phyloP scores from a whole-genome alignment of 2,329 filamentous ascomycete genomes.

The Botrytis tulipae region DNA sequence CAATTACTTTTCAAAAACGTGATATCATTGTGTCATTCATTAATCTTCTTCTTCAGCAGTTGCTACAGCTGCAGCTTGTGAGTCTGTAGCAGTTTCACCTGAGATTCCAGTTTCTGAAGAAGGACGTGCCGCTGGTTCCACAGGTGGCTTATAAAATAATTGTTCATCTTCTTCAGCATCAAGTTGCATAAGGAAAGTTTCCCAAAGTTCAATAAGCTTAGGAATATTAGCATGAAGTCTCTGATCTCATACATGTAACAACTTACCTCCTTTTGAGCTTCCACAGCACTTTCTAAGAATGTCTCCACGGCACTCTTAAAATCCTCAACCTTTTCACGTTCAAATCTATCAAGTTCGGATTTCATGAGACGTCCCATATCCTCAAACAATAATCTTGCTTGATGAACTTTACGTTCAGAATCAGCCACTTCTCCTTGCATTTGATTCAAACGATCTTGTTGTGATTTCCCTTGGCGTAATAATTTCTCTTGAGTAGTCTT shows the following conservation, averaged over 20 bases:
- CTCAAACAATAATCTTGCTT: conserved; percentile 85
- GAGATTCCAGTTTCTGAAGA: conserved; percentile 46
- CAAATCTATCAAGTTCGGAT: conserved; percentile 86
- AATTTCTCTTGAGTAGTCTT: conserved; percentile 89
- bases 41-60: conserved; percentile 34
- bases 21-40: conserved; percentile 19
- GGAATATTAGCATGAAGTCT: conserved; percentile 21
- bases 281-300: conserved; percentile 92
- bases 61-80: conserved; percentile 25
- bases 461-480: conserved; percentile 89
- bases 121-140: conserved; percentile 50
- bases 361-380: conserved; percentile 97
- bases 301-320: conserved; percentile 99
- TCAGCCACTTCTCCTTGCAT: conserved; percentile 92
- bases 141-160: conserved; percentile 62
- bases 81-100: conserved; percentile 30
- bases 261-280: conserved; percentile 95
- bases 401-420: conserved; percentile 88
- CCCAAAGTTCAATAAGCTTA: conserved; percentile 83
- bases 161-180: conserved; percentile 87
- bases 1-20: conserved; percentile 17
- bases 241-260: background rate
- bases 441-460: conserved; percentile 93
- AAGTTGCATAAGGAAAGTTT: conserved; percentile 94
- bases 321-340: conserved; percentile 96